These are phyloP conservation scores for Triticum urartu DNA, from an alignment of 176 grass and related monocot genomes.

Conservation along the genomic window DNA sequence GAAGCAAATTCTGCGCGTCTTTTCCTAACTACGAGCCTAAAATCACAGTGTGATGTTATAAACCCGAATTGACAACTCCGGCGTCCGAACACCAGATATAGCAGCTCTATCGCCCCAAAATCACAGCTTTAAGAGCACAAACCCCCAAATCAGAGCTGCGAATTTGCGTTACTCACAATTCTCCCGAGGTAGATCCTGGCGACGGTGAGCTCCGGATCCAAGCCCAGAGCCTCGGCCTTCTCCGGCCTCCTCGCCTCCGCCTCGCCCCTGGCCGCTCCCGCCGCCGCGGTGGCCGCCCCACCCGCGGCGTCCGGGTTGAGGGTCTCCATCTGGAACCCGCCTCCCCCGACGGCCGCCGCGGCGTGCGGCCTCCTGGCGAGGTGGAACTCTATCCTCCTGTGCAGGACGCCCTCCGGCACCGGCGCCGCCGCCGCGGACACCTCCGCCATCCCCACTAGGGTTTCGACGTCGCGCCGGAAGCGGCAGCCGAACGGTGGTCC, in stretches of 20 bases:
- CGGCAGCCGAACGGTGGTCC: not conserved
- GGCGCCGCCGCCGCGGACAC: constrained; percentile 13
- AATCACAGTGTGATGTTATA: not conserved
- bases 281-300: constrained; percentile 12
- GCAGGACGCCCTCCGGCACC: constrained; percentile 58
- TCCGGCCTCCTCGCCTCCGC: constrained; percentile 34
- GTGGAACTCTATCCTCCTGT: constrained; percentile 84
- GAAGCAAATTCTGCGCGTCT: not conserved
- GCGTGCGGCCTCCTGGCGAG: constrained; percentile 44
- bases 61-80: not conserved
- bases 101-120: constrained; percentile 10
- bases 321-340: constrained; percentile 72
- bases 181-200: constrained; percentile 84
- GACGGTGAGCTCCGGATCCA: constrained; percentile 81
- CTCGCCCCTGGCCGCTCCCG: constrained; percentile 9
- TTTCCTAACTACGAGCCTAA: not conserved
- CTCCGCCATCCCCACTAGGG: constrained; percentile 42
- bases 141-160: not conserved
- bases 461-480: constrained; percentile 7
- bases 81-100: not conserved
- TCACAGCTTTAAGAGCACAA: not conserved
- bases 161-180: constrained; percentile 67
- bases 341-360: constrained; percentile 21
- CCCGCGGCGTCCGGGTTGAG: constrained; percentile 60
- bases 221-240: constrained; percentile 47